Evolutionary conservation across 2,329 filamentous ascomycete species (phyloP), one percentile per base, ranked within the genome.

Genomic region (Cladophialophora chaetospira): DNA sequence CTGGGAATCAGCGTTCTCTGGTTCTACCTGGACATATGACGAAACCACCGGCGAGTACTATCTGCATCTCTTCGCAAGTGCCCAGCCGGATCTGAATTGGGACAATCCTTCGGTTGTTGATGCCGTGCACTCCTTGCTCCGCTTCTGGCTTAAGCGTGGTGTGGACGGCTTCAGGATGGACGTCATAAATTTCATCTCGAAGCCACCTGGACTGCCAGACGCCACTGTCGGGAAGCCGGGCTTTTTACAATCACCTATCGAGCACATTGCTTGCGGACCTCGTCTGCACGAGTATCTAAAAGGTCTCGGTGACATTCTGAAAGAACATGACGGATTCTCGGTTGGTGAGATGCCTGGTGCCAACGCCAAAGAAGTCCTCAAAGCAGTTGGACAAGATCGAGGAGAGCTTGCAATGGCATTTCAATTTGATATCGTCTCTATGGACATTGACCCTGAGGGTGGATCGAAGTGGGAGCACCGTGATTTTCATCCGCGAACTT

Each of bases 81-180:
- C 88, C 63, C 89, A 93, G 69, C 89, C 90, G 0, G 90, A 94
- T 65, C 77, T 94, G n/a, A 94, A 94, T 72, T 94, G 89, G 88
- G 88, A 92, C 67, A 88, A 87, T 55, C 77, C 79, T 0, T 82
- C 81, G 5, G 82, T 88, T 0, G 81, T 88, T 10, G 74, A 82
- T 40, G 89, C 88, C 2, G 85, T 92, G 4, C 88, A 91, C 69
- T 80, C 81, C 11, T 79, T 87, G 3, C 88, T 92, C 81, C 80
- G 82, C 25, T 94, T 92, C 69, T 94, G 90, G 90, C 80, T 94
- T 0, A 76, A 88, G 45, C 82, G 83, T 28, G 89, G 89, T 1
- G 85, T 88, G 0, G 83, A 87, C 49, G 87, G 87, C 3, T 90
- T 89, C 75, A 80, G 87, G 13, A 82, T 89, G 72, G 87, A 90